These are phyloP conservation scores for Colletotrichum filicis DNA, from an alignment of 2,329 filamentous ascomycete genomes.

Conservation along the genomic window DNA sequence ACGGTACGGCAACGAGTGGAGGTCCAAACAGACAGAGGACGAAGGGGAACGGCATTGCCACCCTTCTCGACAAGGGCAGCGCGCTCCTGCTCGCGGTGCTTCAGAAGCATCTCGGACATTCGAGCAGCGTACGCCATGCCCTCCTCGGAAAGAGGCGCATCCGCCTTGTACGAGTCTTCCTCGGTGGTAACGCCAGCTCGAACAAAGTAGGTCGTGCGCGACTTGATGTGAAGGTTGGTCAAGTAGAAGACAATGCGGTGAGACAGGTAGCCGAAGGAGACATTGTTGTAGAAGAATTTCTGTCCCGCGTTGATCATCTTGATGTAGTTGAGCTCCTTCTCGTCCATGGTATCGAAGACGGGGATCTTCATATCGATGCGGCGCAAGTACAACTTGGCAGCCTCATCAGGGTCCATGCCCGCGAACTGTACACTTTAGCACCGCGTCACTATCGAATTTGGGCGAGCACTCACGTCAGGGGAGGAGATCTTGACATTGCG, in stretches of 20 bases:
- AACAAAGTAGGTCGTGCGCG: slow-evolving; percentile 91
- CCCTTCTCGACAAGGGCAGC: slow-evolving; percentile 75
- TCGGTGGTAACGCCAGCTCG: slow-evolving; percentile 88
- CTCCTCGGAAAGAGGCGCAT: slow-evolving; percentile 84
- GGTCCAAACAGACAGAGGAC: slow-evolving; percentile 92
- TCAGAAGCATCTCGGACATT: slow-evolving; percentile 86
- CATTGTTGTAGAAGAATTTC: slow-evolving; percentile 94
- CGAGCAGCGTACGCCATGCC: slow-evolving; percentile 84
- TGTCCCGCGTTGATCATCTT: slow-evolving; percentile 99
- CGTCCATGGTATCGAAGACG: slow-evolving; percentile 96
- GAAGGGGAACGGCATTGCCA: slow-evolving; percentile 74
- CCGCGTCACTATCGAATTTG: not conserved
- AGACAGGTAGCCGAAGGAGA: slow-evolving; percentile 95
- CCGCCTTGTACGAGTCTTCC: slow-evolving; percentile 91
- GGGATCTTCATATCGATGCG: slow-evolving; percentile 94
- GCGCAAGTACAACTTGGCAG: slow-evolving; percentile 89
- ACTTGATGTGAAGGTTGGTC: slow-evolving; percentile 97
- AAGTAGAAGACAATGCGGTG: slow-evolving; percentile 99
- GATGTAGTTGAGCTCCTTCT: slow-evolving; percentile 94
- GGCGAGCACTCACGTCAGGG: slow-evolving; percentile 75
- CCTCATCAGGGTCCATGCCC: slow-evolving; percentile 91
- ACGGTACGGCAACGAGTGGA: slow-evolving; percentile 91
- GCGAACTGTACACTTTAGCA: slow-evolving; percentile 71
- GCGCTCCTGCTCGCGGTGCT: slow-evolving; percentile 85
- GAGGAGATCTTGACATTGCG: slow-evolving; percentile 98